A percentile compares a stretch with the other conserved stretches of the same genome.
These are phyloP conservation scores for Ailanthus altissimus DNA, from an alignment of 345 rosid species.

Conservation along the genomic window DNA sequence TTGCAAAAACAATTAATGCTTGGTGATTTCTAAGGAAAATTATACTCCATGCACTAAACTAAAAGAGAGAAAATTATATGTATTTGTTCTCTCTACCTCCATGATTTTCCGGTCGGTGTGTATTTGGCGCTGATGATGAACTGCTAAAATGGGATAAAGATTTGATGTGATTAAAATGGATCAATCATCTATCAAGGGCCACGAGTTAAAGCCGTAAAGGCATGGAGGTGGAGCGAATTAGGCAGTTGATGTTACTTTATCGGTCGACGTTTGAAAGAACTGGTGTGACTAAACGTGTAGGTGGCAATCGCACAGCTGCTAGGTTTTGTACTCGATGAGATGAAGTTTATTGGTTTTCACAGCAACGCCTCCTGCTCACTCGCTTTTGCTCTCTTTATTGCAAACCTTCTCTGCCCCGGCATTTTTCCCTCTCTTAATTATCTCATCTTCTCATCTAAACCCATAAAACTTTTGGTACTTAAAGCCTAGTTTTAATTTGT, in stretches of 20 bases:
- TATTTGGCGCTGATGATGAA: neutral
- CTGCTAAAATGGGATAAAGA: neutral
- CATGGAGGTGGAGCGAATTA: conserved; percentile 67
- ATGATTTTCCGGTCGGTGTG: conserved; percentile 9
- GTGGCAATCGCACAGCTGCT: conserved; percentile 89
- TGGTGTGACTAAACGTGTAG: conserved; percentile 69
- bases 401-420: conserved; percentile 13
- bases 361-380: conserved; percentile 3
- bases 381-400: conserved; percentile 22
- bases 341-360: too few species aligned
- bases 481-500: too few species aligned
- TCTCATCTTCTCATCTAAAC: neutral
- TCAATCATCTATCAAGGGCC: neutral
- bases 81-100: conserved; percentile 15
- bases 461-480: too few species aligned
- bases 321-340: conserved; percentile 83
- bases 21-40: neutral
- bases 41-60: neutral
- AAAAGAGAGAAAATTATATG: neutral
- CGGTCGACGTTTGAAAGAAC: conserved; percentile 44
- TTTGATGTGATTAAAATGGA: neutral
- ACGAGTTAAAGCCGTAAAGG: neutral
- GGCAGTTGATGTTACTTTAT: conserved; percentile 56
- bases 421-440: neutral
- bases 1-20: neutral